Base-by-base conservation (phyloP, 2,329 filamentous ascomycete genomes). In the Triangularia setosa region DNA sequence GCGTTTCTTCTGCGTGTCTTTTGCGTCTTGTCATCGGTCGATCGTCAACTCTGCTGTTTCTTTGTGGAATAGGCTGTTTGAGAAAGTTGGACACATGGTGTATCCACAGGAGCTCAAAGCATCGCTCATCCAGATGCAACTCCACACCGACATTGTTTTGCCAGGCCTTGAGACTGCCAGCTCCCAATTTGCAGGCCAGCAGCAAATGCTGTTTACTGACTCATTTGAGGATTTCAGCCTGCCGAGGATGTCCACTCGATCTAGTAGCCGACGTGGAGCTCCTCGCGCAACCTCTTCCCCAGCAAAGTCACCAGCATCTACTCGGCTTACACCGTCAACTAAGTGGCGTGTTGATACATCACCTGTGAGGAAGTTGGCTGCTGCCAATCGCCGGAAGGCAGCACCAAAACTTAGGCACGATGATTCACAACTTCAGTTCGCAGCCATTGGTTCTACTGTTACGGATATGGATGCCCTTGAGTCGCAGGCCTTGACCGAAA, bases 341-440 rank as follows among this genome's bases (percentile, higher is more conserved):
- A 75, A 70, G 40, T 70, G 65, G 2, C 70, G 64, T 6, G 58
- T 64, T 65, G 67, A 73, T 25, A 63, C 61, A n/a, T 71, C 72
- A 3, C 72, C 74, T 8, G 69, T 61, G 53, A 64, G 67, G 54
- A 70, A 70, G 55, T 69, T 67, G 25, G 68, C 73, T 14, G 76
- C 71, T 57, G 72, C 72, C 16, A 70, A 68, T 25, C 74, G 76
- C 48, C 74, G 73, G n/a, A 69, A 56, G 25, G 63, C 67, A 0
- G 64, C 69, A 56, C 80, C 83, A 18, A 85, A 84, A 65, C 79
- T 88, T 27, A 86, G 90, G 33, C 92, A 96, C 70, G 86, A 96
- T 67, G 85, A 96, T 75, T 96, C 92, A 0, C 92, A 96, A 72
- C 83, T 96, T 25, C 83, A 91, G 53, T 95, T 95, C 71, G 86